Conservation (phyloP, 805 yeast species). For the Candida xyloterini region DNA sequence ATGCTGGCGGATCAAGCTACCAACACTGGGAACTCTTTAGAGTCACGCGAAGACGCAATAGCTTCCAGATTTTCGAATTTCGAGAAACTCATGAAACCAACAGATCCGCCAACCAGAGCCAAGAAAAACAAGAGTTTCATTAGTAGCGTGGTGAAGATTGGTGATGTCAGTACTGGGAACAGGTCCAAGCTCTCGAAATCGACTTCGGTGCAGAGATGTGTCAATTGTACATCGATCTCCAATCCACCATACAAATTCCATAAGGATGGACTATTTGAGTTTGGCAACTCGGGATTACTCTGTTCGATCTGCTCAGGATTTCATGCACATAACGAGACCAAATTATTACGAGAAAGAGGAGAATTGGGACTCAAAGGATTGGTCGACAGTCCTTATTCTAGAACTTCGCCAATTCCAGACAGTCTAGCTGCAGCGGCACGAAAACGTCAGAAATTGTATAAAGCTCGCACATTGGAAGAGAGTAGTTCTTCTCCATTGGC, state of each 20-base stretch:
- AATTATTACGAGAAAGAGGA: constrained; percentile 30
- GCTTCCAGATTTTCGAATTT: constrained; percentile 32
- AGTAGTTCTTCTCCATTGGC: constrained; percentile 17
- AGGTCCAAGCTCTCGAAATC: constrained; percentile 12
- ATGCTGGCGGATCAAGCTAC: constrained; percentile 26
- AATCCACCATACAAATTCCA: constrained; percentile 34
- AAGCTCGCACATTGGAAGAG: constrained; percentile 9
- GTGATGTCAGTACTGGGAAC: constrained; percentile 22
- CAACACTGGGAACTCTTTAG: constrained; percentile 13
- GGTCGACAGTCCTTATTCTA: constrained; percentile 31
- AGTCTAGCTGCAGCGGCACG: constrained; percentile 8
- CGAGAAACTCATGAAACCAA: constrained; percentile 24
- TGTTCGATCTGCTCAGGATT: constrained; percentile 29
- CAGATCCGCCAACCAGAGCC: constrained; percentile 29
- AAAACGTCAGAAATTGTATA: constrained; percentile 12
- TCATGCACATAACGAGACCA: constrained; percentile 24
- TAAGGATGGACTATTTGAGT: constrained; percentile 33
- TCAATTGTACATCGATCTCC: constrained; percentile 30
- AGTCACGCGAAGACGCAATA: constrained; percentile 27
- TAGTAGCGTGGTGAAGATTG: constrained; percentile 31
- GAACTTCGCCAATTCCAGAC: constrained; percentile 5
- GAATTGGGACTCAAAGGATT: constrained; percentile 33
- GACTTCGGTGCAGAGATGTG: constrained; percentile 22
- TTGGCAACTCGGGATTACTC: constrained; percentile 34
- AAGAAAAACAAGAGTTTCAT: constrained; percentile 32